Conservation (phyloP, 1,139 yeast genomes). For the Geotrichum aggregatum region DNA sequence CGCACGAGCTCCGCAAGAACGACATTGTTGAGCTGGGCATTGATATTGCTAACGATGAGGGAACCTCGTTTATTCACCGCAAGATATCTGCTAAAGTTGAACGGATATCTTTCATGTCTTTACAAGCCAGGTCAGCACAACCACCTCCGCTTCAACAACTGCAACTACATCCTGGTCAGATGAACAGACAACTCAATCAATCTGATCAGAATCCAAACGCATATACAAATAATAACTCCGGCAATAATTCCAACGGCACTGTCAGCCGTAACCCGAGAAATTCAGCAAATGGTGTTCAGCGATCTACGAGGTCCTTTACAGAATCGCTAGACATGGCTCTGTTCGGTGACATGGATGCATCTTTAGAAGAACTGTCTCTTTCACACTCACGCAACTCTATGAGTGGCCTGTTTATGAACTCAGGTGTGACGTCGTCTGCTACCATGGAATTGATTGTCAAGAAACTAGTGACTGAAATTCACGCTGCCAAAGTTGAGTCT, state of each 20-base stretch:
- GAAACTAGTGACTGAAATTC: constrained; percentile 46
- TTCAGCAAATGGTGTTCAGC: background rate
- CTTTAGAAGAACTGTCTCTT: constrained; percentile 56
- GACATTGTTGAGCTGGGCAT: constrained; percentile 87
- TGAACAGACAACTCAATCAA: background rate
- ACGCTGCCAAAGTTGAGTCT: constrained; percentile 45
- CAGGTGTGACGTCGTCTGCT: constrained; percentile 54
- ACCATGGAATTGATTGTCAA: constrained; percentile 50
- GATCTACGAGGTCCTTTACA: constrained; percentile 5
- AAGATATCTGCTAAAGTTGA: constrained; percentile 80
- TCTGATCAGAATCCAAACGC: background rate
- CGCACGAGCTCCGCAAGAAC: constrained; percentile 62
- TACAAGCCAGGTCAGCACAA: constrained; percentile 25
- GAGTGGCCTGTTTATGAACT: constrained; percentile 61
- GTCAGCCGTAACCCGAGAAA: background rate
- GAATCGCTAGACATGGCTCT: constrained; percentile 63
- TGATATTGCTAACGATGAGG: constrained; percentile 69
- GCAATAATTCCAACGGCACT: background rate
- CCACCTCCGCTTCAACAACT: background rate
- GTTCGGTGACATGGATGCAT: constrained; percentile 69
- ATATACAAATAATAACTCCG: background rate
- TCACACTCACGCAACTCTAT: constrained; percentile 54
- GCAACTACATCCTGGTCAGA: constrained; percentile 5
- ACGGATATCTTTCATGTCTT: constrained; percentile 58
- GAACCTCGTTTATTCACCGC: constrained; percentile 58